A percentile compares a stretch with the other conserved stretches of the same genome.
Conservation (phyloP, 2,329 filamentous ascomycete species). For the Fusarium albidum region DNA sequence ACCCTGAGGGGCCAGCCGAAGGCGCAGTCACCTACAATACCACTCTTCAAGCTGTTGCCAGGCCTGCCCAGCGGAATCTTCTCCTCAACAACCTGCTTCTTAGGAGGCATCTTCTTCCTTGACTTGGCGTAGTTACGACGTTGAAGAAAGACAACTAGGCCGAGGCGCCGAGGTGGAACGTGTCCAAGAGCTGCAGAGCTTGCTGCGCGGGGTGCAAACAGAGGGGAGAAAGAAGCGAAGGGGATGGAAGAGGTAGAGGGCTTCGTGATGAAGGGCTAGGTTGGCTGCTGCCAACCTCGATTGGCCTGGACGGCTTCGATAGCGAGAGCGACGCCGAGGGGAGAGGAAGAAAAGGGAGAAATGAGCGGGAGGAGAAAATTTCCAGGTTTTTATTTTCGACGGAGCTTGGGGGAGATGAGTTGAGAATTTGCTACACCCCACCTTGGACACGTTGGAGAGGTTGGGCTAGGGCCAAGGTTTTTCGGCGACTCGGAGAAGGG, state of each 20-base stretch:
- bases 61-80: constrained; percentile 96
- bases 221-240: constrained; percentile 62
- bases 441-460: constrained; percentile 37
- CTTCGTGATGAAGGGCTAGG: constrained; percentile 52
- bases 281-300: constrained; percentile 54
- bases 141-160: constrained; percentile 58
- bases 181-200: constrained; percentile 68
- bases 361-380: constrained; percentile 26
- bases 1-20: background rate
- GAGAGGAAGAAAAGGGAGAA: constrained; percentile 21
- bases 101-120: constrained; percentile 87
- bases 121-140: constrained; percentile 68
- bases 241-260: constrained; percentile 46
- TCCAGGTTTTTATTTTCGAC: constrained; percentile 38
- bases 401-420: constrained; percentile 38
- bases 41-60: constrained; percentile 98
- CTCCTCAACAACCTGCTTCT: constrained; percentile 91
- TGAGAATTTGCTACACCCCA: constrained; percentile 45
- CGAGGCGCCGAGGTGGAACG: constrained; percentile 59
- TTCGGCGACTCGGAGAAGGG: constrained; percentile 16
- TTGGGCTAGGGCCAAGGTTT: constrained; percentile 33
- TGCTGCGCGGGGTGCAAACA: constrained; percentile 67
- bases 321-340: constrained; percentile 35
- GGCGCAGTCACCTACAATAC: constrained; percentile 75
- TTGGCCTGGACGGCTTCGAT: constrained; percentile 40